Evolutionary conservation across 2,329 filamentous ascomycete genomes (phyloP), one percentile per base, ranked within the genome.

Genomic region (Fusarium pseudograminearum): DNA sequence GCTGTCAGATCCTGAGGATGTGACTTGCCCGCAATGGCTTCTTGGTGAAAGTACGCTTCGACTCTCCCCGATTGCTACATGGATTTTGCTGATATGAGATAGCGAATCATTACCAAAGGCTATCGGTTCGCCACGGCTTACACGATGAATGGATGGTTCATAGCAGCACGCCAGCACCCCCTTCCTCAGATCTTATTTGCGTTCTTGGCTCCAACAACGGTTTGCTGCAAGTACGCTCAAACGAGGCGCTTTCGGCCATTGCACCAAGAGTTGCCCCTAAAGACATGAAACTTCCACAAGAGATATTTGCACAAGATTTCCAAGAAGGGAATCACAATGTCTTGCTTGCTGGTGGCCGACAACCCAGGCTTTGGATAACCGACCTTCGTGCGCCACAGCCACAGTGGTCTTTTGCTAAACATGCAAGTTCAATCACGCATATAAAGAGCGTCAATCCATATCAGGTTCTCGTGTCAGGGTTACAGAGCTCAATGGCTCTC

Each of bases 381-480:
- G 86, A 88, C 69, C 61, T 82, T 44, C 83, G 86, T 36, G 66
- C 76, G 2, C 75, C 80, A 2, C 68, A 76, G 36, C 61, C 72
- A 22, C 68, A 77, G 58, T 80, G 73, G 81, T 72, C 76, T 3
- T 78, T 77, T 41, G 61, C 77, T 3, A 74, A 69, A 16, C 80
- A 83, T 57, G 70, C 75, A 8, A 83, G 80, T 52, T 71, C 83
- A 22, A 80, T 87, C 48, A 80, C 85, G 0, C 85, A 87, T 60
- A 74, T 90, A 33, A 81, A 81, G 34, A 82, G 83, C 54, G 71
- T 89, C 3, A 82, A 83, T 50, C 76, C 78, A 10, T 77, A 87
- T 69, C 83, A 85, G 45, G 78, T 89, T 22, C 78, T 90, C 4
- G 84, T 85, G 5, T 83, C 86, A 0, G 87, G 87, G 2, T 76